Percentiles rank a stretch among this genome's conserved stretches.
phyloP scores from a whole-genome alignment of 2,329 filamentous ascomycete species.

The Fusarium sp. region DNA sequence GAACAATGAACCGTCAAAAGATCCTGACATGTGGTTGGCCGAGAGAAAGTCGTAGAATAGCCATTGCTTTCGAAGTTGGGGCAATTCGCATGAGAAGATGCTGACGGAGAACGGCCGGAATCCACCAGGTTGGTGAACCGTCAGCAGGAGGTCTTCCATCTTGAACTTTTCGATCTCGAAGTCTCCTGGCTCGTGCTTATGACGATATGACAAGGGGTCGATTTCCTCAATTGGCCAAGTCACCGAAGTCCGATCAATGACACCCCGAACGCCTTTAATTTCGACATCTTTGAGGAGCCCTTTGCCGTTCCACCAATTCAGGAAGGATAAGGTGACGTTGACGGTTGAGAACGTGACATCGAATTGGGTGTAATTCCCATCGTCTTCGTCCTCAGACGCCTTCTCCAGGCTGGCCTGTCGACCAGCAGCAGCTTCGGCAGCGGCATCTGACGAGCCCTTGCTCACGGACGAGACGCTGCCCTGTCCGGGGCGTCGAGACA shows the following conservation, averaged over 20 bases:
- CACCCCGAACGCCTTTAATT: constrained; percentile 92
- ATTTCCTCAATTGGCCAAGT: constrained; percentile 74
- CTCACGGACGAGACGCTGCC: constrained; percentile 81
- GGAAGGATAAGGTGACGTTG: constrained; percentile 95
- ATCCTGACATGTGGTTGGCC: constrained; percentile 96
- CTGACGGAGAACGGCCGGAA: constrained; percentile 97
- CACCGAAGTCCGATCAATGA: constrained; percentile 91
- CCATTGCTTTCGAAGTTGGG: constrained; percentile 94
- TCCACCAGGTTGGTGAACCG: constrained; percentile 88
- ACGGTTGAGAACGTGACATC: constrained; percentile 95
- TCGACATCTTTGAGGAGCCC: constrained; percentile 93
- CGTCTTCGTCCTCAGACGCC: constrained; percentile 71
- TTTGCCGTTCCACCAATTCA: constrained; percentile 99
- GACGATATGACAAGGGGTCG: constrained; percentile 89
- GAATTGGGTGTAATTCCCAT: constrained; percentile 98
- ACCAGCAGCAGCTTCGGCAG: constrained; percentile 86
- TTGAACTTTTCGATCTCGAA: constrained; percentile 99
- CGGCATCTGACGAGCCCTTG: constrained; percentile 92
- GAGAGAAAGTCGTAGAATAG: constrained; percentile 98
- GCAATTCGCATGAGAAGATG: constrained; percentile 95
- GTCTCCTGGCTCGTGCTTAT: constrained; percentile 90
- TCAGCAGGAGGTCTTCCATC: constrained; percentile 92
- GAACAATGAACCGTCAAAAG: constrained; percentile 95
- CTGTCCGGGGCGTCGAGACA: constrained; percentile 91
- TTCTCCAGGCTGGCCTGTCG: constrained; percentile 62